phyloP scores from a whole-genome alignment of 345 rosid genomes.

The Populus simonii region DNA sequence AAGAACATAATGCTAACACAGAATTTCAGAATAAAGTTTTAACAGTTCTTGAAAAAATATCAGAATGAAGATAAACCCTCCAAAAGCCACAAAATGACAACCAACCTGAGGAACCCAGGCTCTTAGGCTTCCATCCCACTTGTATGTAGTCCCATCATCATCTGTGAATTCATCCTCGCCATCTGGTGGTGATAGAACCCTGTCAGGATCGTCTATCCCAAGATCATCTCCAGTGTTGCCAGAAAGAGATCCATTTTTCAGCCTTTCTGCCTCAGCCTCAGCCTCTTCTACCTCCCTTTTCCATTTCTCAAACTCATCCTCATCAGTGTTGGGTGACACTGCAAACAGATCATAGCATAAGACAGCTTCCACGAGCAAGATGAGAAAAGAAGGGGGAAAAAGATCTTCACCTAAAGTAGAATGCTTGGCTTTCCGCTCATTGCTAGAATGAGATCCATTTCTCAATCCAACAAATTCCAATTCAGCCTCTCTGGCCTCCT shows the following conservation, averaged over 20 bases:
- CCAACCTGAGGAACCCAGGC: constrained; percentile 97
- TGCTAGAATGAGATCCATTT: constrained; percentile 21
- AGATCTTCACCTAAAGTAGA: constrained; percentile 12
- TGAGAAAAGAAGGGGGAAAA: background rate
- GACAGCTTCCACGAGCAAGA: background rate
- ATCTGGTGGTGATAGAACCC: constrained; percentile 65
- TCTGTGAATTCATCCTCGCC: constrained; percentile 92
- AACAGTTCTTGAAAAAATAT: background rate
- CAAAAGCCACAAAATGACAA: constrained; percentile 2
- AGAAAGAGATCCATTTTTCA: constrained; percentile 49
- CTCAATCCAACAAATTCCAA: constrained; percentile 15
- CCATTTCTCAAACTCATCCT: constrained; percentile 88
- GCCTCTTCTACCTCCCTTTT: constrained; percentile 75
- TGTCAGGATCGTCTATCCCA: constrained; percentile 35
- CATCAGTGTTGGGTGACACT: constrained; percentile 45
- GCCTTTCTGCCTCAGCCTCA: constrained; percentile 53
- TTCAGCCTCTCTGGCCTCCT: constrained; percentile 7
- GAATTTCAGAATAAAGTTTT: background rate
- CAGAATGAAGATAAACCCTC: background rate
- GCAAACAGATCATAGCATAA: constrained; percentile 32
- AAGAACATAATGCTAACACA: background rate
- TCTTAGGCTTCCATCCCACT: constrained; percentile 70
- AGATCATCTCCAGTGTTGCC: constrained; percentile 20
- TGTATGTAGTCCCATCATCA: constrained; percentile 89
- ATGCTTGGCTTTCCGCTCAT: constrained; percentile 18